These are phyloP conservation scores for Calonectria pseudoturangicola DNA, from an alignment of 2,329 filamentous ascomycete species.

Conservation along the genomic window DNA sequence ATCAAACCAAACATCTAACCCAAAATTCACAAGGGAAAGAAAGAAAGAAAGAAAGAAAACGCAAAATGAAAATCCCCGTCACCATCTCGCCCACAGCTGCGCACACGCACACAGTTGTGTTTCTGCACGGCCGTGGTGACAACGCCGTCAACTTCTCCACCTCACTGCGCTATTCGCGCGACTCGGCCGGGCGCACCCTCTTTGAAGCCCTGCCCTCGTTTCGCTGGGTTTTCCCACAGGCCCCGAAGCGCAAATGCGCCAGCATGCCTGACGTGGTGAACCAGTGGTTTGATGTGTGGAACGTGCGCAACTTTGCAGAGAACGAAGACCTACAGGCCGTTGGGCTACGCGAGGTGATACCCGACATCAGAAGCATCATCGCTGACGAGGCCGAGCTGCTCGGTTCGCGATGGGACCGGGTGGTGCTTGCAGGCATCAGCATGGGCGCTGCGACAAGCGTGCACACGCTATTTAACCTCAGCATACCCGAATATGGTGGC, in stretches of 20 bases:
- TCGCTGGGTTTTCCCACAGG: constrained; percentile 69
- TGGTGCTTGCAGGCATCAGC: constrained; percentile 68
- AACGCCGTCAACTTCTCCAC: constrained; percentile 57
- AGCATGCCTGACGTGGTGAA: constrained; percentile 51
- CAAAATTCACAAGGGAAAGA: background rate
- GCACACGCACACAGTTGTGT: constrained; percentile 66
- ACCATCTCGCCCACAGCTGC: background rate
- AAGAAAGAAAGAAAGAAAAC: background rate
- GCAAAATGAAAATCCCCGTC: background rate
- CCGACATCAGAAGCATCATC: constrained; percentile 57
- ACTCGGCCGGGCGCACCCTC: constrained; percentile 59
- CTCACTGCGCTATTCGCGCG: constrained; percentile 54
- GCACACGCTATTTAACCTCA: constrained; percentile 61
- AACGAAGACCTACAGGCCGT: constrained; percentile 64
- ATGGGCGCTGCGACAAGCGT: constrained; percentile 65
- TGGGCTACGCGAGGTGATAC: constrained; percentile 64
- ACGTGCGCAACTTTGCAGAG: constrained; percentile 62
- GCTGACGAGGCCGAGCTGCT: constrained; percentile 59
- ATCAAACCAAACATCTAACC: background rate
- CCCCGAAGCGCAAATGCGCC: constrained; percentile 13
- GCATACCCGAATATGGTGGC: constrained; percentile 40
- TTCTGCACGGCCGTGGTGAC: constrained; percentile 67
- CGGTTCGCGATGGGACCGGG: constrained; percentile 59
- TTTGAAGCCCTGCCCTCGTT: constrained; percentile 64
- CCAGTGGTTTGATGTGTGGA: constrained; percentile 72